Evolutionary conservation across 139 green algal species (phyloP).

Genomic region (Monoraphidium neglectum): DNA sequence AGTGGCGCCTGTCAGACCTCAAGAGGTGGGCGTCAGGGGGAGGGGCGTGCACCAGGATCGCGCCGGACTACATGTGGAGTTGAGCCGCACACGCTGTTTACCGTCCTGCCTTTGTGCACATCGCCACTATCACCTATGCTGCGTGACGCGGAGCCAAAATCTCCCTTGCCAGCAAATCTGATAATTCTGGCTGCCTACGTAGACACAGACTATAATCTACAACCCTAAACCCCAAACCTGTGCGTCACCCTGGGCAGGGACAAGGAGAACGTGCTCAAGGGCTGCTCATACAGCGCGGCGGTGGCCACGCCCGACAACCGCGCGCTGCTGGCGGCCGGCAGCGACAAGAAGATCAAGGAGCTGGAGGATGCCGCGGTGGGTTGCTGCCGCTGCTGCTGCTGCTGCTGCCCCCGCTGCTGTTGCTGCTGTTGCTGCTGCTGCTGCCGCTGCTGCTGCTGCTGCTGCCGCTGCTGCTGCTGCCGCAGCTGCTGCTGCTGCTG

Average conservation of each 20-base stretch:
- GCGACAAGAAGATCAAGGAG: slow-evolving; percentile 85
- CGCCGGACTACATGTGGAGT: no score
- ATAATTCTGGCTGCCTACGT: slow-evolving; percentile 1
- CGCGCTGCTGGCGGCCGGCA: slow-evolving; percentile 55
- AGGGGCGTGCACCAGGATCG: no score
- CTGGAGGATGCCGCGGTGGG: slow-evolving; percentile 69
- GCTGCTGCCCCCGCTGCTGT: neutral
- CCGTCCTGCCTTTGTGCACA: no score
- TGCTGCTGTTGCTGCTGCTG: neutral
- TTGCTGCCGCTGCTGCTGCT: neutral
- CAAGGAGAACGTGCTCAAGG: slow-evolving; percentile 65
- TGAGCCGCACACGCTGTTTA: no score
- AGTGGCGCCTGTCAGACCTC: slow-evolving; percentile 82
- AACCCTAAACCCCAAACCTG: neutral
- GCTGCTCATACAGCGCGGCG: slow-evolving; percentile 44
- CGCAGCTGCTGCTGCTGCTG: no score
- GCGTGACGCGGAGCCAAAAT: no score
- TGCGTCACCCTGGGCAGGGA: neutral
- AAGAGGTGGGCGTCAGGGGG: slow-evolving; percentile 59
- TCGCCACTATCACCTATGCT: no score
- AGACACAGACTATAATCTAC: neutral
- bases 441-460: neutral
- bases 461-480: neutral
- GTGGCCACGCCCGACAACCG: slow-evolving; percentile 61
- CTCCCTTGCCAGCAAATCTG: slow-evolving; percentile 1